Evolutionary conservation across 1,139 yeast species (phyloP), one percentile per base, ranked within the genome.

Genomic region (Saccharomycopsis phalli): DNA sequence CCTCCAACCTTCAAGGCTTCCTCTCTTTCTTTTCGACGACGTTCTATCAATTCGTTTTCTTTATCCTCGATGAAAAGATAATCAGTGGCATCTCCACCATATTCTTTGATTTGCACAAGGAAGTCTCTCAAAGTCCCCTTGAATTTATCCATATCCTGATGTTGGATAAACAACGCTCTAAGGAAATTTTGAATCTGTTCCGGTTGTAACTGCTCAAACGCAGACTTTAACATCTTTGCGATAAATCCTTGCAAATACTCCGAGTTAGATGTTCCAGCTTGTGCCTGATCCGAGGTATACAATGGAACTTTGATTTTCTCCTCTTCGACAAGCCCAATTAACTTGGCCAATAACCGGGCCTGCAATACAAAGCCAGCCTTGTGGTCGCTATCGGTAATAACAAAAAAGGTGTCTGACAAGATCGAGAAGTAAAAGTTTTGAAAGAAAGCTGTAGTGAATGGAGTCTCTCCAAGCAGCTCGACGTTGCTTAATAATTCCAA

Each of bases 321-420:
- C 49, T 76, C 81, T 58, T 83, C 87, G 14, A 91, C 94, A 45
- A 91, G 66, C 50, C 84, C 86, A 50, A 93, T 76, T 63, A 91
- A 69, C 58, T 80, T 82, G 44, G 94, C 81, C 52, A 93, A 69
- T 50, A 93, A 70, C 56, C 82, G 82, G 4, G 95, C 71, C 65
- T 93, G 98, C 53, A 78, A 73, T 50, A 82, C 74, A 66, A 93
- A 93, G 1, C 97, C 98, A 18, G 97, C 84, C 63, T 91, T 91
- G 61, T 93, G 99, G 59, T 91, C 99, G 5, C 96, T 82, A 60
- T 93, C 98, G 2, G 98, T 91, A 44, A 93, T 71, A 23, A 91
- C 98, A 54, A 75, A 84, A 58, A 93, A 88, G 2, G 94, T 81
- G 59, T 91, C 98, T 42, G 93, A 79, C 50, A 91, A 73, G 47